A percentile compares a stretch with the other conserved stretches of the same genome.
These are phyloP conservation scores for Saccharomycopsis sp. DNA, from an alignment of 805 yeast species.

Conservation along the genomic window DNA sequence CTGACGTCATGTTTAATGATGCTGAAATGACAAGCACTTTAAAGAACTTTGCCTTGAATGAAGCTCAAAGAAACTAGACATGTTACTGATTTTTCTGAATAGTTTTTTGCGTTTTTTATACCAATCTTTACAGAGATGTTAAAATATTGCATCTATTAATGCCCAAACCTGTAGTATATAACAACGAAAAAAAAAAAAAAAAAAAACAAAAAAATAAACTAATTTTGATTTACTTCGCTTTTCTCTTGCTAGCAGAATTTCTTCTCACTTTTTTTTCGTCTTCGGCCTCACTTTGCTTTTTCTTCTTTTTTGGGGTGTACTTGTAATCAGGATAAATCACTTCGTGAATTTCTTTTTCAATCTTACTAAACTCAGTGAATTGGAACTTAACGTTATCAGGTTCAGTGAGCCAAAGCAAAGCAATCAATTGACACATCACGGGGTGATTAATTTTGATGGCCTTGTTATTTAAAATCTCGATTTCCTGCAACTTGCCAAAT, in stretches of 20 bases:
- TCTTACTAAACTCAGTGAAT: constrained; percentile 32
- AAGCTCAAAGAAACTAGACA: background rate
- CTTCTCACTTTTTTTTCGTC: constrained; percentile 21
- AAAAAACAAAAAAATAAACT: no score
- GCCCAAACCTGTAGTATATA: background rate
- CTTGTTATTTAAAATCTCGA: constrained; percentile 6
- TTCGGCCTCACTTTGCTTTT: constrained; percentile 7
- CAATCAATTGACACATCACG: constrained; percentile 35
- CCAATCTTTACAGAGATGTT: background rate
- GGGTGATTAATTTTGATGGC: constrained; percentile 34
- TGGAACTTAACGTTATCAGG: constrained; percentile 29
- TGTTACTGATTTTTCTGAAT: background rate
- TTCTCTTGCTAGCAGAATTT: background rate
- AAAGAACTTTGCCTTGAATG: background rate
- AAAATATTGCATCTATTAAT: background rate
- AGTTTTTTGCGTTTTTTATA: no score
- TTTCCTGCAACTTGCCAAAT: background rate
- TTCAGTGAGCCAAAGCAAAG: constrained; percentile 42
- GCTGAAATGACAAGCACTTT: background rate
- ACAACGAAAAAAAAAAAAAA: background rate
- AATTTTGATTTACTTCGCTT: background rate
- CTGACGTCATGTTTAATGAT: background rate
- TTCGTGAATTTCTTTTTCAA: constrained; percentile 37
- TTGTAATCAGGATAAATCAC: constrained; percentile 38
- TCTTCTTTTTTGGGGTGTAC: constrained; percentile 35